Evolutionary conservation across 768 basidiomycete genomes (phyloP), one percentile per base, ranked within the genome.

Genomic region (Ephemerocybe angulata): DNA sequence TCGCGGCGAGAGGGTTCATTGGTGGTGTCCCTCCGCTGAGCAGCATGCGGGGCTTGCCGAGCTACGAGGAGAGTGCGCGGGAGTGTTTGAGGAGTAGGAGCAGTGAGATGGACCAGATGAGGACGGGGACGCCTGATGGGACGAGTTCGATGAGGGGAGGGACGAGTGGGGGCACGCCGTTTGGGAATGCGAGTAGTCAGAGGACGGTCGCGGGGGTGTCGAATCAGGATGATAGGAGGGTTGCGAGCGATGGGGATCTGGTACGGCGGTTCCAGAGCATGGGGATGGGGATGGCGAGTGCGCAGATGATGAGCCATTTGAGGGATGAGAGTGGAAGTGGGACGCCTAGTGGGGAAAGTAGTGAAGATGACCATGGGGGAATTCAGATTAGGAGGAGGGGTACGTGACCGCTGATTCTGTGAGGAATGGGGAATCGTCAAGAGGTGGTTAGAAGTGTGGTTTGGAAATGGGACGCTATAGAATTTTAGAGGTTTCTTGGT

Each of bases 1-100:
- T 90, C 43, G 92, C 95, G 2, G 84, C 87, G 57, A 76, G 88
- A 13, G 94, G 93, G 5, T 96, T 95, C 70, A 78, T 95, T 25
- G 94, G 94, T 6, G 93, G 94, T 4, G 86, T 95, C n/a, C 85
- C 88, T 10, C 93, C 96, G 15, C 69, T 93, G 63, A 78, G 78
- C 62, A 87, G 88, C 62, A 77, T 87, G 74, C 76, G 74, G 25
- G 92, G 89, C 5, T 65, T 96, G 60, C 95, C 95, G 44, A 89
- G 85, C 35, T 98, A 98, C 61, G 92, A 91, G 60, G 93, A 93
- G 54, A 33, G n/a, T 22, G 44, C n/a, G n/a, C 50, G 41, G 52
- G 25, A 41, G 24, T 47, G 53, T 30, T n/a, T 37, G 21, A 33
- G 4, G 21, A 22, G 43, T 55, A 30, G 31, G 15, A 35, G 29